A percentile compares a stretch with the other conserved stretches of the same genome.
These are phyloP conservation scores for Kazachstania taianensis DNA, from an alignment of 805 yeast species.

Conservation along the genomic window DNA sequence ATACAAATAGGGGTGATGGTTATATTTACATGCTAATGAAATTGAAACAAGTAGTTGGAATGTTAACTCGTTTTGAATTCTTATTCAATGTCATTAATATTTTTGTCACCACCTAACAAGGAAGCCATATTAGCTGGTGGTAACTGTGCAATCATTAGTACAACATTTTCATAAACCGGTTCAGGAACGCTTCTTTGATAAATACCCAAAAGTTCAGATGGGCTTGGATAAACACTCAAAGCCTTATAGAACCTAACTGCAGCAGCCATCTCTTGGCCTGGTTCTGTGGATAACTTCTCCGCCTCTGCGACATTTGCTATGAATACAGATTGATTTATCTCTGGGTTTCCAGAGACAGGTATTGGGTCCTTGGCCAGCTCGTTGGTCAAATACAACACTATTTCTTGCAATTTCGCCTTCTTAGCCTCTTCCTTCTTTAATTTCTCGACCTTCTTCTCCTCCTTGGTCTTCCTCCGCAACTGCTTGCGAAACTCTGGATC, in stretches of 20 bases:
- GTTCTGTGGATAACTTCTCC: constrained; percentile 61
- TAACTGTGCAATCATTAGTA: constrained; percentile 79
- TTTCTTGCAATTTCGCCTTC: constrained; percentile 47
- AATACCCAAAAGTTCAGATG: constrained; percentile 79
- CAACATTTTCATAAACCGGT: constrained; percentile 69
- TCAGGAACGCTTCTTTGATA: constrained; percentile 84
- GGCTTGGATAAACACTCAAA: constrained; percentile 88
- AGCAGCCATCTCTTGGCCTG: constrained; percentile 65
- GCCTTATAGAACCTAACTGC: constrained; percentile 92
- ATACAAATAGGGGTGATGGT: neutral
- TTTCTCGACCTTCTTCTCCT: constrained; percentile 38
- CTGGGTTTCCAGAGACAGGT: constrained; percentile 48
- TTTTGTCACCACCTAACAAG: constrained; percentile 30
- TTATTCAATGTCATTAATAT: constrained; percentile 1
- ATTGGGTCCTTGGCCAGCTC: constrained; percentile 60
- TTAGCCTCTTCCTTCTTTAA: constrained; percentile 43
- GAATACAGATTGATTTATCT: constrained; percentile 62
- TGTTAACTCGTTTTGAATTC: neutral
- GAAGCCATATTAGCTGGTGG: constrained; percentile 76
- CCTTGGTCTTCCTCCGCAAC: constrained; percentile 51
- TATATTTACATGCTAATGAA: neutral
- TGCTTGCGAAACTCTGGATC: constrained; percentile 71
- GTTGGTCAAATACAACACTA: constrained; percentile 50
- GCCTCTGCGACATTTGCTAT: constrained; percentile 75
- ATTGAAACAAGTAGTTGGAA: neutral